Percentiles rank a stretch among this genome's conserved stretches.
phyloP scores from a whole-genome alignment of 768 basidiomycete genomes.

The Boletellus ananiceps region DNA sequence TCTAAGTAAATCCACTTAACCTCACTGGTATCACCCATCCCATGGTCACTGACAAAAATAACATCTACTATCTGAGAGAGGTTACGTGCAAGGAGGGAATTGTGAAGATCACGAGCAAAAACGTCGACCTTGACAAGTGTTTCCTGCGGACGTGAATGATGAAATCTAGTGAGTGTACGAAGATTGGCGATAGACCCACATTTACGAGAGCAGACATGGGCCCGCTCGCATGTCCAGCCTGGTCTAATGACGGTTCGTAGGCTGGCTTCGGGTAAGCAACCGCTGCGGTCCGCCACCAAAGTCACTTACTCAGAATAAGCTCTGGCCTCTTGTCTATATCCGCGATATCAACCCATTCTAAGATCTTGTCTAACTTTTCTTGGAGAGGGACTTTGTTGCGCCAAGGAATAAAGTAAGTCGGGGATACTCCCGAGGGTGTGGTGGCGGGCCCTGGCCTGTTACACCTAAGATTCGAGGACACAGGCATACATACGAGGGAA shows the following conservation, averaged over 20 bases:
- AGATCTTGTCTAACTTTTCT: slow-evolving; percentile 71
- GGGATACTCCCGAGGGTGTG: slow-evolving; percentile 57
- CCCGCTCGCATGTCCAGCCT: slow-evolving; percentile 73
- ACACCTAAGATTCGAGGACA: neutral
- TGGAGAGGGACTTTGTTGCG: slow-evolving; percentile 52
- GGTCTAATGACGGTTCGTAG: slow-evolving; percentile 83
- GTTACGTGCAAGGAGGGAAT: slow-evolving; percentile 62
- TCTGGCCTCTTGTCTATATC: slow-evolving; percentile 63
- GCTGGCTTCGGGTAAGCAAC: slow-evolving; percentile 35
- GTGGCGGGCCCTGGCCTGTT: slow-evolving; percentile 78
- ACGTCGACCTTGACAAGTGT: slow-evolving; percentile 65
- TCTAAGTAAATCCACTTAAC: slow-evolving; percentile 76
- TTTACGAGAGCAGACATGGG: slow-evolving; percentile 69
- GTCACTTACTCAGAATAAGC: slow-evolving; percentile 59
- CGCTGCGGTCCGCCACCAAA: neutral
- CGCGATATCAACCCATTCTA: slow-evolving; percentile 80
- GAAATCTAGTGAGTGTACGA: neutral
- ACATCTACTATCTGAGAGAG: slow-evolving; percentile 81
- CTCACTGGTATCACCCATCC: slow-evolving; percentile 88
- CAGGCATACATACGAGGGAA: neutral
- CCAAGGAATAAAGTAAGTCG: slow-evolving; percentile 81
- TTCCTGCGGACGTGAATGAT: slow-evolving; percentile 34
- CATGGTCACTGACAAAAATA: slow-evolving; percentile 86
- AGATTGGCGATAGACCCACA: slow-evolving; percentile 36
- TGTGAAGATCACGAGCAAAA: slow-evolving; percentile 69